Evolutionary conservation across 2,329 filamentous ascomycete genomes (phyloP).

Genomic region (Teratosphaeriaceae sp.): DNA sequence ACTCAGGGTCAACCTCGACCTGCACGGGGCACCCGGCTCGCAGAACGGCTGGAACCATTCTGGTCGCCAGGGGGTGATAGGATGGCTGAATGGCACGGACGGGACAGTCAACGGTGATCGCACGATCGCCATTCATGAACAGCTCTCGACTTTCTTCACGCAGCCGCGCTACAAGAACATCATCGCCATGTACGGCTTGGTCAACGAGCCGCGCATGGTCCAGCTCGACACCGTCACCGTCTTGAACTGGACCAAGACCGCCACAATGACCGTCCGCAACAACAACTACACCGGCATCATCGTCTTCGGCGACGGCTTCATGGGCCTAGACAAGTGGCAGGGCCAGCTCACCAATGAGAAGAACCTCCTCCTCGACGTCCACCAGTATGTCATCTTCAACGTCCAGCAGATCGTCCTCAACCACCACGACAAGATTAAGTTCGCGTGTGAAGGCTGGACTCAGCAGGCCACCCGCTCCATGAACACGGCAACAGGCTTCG

Average conservation of each 20-base stretch:
- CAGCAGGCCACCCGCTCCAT: conserved; percentile 67
- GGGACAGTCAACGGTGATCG: conserved; percentile 72
- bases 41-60: conserved; percentile 99
- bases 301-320: conserved; percentile 91
- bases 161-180: conserved; percentile 90
- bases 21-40: conserved; percentile 85
- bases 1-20: conserved; percentile 82
- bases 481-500: conserved; percentile 71
- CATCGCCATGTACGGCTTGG: conserved; percentile 85
- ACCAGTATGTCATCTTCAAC: conserved; percentile 99
- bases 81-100: conserved; percentile 87
- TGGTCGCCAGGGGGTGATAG: conserved; percentile 70
- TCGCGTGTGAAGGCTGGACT: conserved; percentile 84
- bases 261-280: conserved; percentile 62
- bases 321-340: conserved; percentile 87
- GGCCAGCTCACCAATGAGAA: conserved; percentile 66
- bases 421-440: conserved; percentile 76
- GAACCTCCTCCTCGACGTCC: conserved; percentile 83
- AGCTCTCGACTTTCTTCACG: conserved; percentile 84
- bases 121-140: conserved; percentile 79
- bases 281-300: conserved; percentile 70
- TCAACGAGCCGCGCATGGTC: conserved; percentile 86
- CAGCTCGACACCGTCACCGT: conserved; percentile 59
- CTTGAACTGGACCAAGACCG: conserved; percentile 70
- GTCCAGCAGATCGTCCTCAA: conserved; percentile 72